Evolutionary conservation across 176 grass and related monocot genomes (phyloP).

Genomic region (Aegilops bicornis): DNA sequence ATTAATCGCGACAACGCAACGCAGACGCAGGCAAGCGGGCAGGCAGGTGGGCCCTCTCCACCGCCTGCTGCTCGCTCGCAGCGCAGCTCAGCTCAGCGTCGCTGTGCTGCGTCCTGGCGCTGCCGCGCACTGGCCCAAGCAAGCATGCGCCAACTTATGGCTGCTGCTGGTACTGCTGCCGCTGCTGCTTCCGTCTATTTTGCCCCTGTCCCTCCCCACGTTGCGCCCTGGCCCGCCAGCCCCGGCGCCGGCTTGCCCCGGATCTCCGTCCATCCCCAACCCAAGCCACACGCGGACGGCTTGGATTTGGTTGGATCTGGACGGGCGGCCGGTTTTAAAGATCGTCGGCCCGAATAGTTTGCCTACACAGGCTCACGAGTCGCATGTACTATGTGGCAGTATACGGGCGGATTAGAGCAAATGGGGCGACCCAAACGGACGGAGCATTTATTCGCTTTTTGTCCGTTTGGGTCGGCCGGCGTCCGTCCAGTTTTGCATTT

Average conservation of each 20-base stretch:
- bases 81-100: neutral
- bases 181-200: conserved; percentile 38
- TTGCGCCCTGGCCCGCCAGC: neutral
- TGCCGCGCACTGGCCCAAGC: conserved; percentile 5
- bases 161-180: neutral
- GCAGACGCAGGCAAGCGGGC: neutral
- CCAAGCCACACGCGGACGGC: neutral
- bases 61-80: neutral
- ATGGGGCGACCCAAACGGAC: no score
- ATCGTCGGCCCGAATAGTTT: neutral
- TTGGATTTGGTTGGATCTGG: neutral
- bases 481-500: no score
- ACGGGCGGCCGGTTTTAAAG: neutral
- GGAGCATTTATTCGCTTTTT: no score
- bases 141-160: neutral
- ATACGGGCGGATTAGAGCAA: no score
- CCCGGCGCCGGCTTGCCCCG: neutral
- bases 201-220: conserved; percentile 46
- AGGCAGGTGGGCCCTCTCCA: neutral
- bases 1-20: neutral
- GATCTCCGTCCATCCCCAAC: neutral
- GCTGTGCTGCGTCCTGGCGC: neutral
- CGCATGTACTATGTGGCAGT: neutral
- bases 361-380: neutral
- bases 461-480: no score